A percentile compares a stretch with the other conserved stretches of the same genome.
Evolutionary conservation across 2,329 filamentous ascomycete species (phyloP).

Genomic region (Pseudocercospora macadamiae): DNA sequence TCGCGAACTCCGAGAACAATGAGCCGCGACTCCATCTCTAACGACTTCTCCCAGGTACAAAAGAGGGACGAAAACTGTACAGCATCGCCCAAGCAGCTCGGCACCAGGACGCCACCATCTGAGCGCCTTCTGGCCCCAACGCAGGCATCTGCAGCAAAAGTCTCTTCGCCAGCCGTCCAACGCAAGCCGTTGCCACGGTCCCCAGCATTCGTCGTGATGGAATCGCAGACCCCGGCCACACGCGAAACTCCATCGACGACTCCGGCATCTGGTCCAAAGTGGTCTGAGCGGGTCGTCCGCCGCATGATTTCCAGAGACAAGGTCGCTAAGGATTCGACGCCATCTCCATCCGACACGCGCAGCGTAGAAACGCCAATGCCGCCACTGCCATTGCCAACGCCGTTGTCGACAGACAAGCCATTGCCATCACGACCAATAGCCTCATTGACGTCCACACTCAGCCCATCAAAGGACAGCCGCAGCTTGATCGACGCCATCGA

Average conservation of each 20-base stretch:
- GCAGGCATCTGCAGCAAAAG: slow-evolving; percentile 33
- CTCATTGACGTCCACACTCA: slow-evolving; percentile 35
- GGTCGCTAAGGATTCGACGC: not conserved
- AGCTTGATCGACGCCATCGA: slow-evolving; percentile 46
- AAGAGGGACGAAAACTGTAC: not conserved
- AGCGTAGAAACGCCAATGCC: slow-evolving; percentile 38
- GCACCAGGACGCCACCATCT: not conserved
- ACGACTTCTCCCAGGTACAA: not conserved
- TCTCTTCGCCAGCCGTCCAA: slow-evolving; percentile 15
- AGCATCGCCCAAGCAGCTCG: not conserved
- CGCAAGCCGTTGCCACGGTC: not conserved
- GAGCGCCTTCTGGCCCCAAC: slow-evolving; percentile 26
- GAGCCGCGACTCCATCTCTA: not conserved
- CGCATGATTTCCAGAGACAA: slow-evolving; percentile 1
- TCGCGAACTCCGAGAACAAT: not conserved
- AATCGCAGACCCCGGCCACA: slow-evolving; percentile 1
- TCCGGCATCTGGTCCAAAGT: not conserved
- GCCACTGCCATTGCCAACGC: not conserved
- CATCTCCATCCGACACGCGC: slow-evolving; percentile 2
- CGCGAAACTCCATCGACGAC: not conserved
- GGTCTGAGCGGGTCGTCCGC: slow-evolving; percentile 7
- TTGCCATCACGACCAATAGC: slow-evolving; percentile 44
- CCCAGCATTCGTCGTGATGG: not conserved
- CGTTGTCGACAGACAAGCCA: slow-evolving; percentile 38
- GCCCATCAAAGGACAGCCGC: slow-evolving; percentile 41